Conservation (phyloP, 345 rosid genomes). For the Populus simonii region DNA sequence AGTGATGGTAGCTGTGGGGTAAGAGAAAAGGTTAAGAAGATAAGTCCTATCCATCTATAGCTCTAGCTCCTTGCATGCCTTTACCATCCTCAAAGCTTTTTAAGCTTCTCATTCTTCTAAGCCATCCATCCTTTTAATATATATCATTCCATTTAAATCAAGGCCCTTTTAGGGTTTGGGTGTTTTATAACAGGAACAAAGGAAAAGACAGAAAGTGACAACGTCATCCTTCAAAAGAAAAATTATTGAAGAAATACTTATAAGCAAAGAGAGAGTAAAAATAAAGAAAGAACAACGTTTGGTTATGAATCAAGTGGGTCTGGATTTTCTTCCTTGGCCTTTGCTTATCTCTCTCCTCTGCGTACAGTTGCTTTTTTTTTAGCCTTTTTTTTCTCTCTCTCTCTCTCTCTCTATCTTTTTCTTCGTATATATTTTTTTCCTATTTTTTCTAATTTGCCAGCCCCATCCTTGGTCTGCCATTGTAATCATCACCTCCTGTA, state of each 20-base stretch:
- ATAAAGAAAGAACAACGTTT: neutral
- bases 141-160: constrained; percentile 43
- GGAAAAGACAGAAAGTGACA: constrained; percentile 45
- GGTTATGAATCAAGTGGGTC: constrained; percentile 20
- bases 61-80: constrained; percentile 15
- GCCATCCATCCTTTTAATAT: constrained; percentile 29
- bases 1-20: constrained; percentile 36
- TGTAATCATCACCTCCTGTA: constrained; percentile 63
- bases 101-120: constrained; percentile 20
- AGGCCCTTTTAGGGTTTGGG: constrained; percentile 57
- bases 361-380: neutral
- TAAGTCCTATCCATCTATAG: constrained; percentile 1
- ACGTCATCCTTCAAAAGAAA: constrained; percentile 35
- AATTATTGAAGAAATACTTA: constrained; percentile 7
- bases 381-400: constrained; percentile 12
- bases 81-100: constrained; percentile 20
- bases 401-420: constrained; percentile 12
- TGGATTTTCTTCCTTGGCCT: neutral
- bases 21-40: constrained; percentile 30
- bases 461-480: constrained; percentile 45
- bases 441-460: constrained; percentile 17
- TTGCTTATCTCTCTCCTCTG: neutral
- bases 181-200: constrained; percentile 51
- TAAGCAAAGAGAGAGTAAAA: constrained; percentile 2
- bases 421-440: neutral